Conservation (phyloP, 1,139 yeast genomes). For the Taphrina pruni region DNA sequence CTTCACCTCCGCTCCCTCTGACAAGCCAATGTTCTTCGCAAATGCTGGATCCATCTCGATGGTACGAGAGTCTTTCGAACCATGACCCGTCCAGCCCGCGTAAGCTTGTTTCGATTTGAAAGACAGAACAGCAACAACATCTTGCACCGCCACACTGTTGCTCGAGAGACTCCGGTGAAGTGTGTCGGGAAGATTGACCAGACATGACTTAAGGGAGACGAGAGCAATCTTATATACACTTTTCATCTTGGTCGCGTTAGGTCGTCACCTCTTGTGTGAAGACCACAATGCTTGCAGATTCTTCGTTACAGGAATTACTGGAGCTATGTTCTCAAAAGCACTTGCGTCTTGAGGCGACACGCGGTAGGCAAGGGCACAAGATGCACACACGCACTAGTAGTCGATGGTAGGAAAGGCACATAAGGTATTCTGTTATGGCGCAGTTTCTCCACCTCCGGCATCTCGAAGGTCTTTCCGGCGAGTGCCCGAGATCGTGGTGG, state of each 20-base stretch:
- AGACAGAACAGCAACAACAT: conserved; percentile 61
- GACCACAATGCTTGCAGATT: no score
- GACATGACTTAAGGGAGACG: conserved; percentile 58
- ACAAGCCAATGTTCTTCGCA: conserved; percentile 57
- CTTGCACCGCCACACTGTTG: conserved; percentile 65
- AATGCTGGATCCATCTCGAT: conserved; percentile 64
- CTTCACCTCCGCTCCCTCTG: conserved; percentile 57
- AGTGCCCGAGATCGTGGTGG: no score
- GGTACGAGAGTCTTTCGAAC: conserved; percentile 51
- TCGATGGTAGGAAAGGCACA: no score
- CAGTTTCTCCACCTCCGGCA: no score
- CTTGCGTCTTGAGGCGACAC: no score
- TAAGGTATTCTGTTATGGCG: no score
- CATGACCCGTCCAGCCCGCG: conserved; percentile 87
- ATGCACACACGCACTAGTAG: no score
- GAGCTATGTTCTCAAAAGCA: no score
- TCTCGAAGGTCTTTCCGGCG: no score
- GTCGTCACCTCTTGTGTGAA: no score
- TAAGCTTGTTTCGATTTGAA: conserved; percentile 55
- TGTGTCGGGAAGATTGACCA: conserved; percentile 65
- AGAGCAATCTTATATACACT: conserved; percentile 48
- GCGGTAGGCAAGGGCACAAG: no score
- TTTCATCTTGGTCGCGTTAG: not conserved
- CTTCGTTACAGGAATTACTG: no score
- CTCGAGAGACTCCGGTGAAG: conserved; percentile 59